phyloP scores from a whole-genome alignment of 495 filamentous ascomycete genomes.

The Daldinia bambusicola region DNA sequence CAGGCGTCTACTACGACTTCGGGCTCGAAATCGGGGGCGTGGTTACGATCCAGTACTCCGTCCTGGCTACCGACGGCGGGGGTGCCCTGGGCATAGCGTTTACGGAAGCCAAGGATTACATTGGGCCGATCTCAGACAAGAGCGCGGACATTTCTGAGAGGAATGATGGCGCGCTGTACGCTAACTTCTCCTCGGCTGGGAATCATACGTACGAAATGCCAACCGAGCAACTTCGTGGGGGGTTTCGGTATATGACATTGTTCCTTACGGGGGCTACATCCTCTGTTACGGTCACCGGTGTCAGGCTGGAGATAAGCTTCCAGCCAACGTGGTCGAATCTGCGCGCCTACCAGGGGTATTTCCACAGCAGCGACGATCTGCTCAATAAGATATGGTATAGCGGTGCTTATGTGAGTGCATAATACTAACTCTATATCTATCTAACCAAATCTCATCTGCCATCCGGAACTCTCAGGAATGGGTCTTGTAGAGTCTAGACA shows the following conservation, averaged over 20 bases:
- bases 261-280: constrained; percentile 58
- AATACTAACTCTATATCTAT: background rate
- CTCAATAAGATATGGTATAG: constrained; percentile 72
- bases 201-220: constrained; percentile 61
- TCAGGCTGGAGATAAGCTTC: constrained; percentile 64
- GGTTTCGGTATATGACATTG: constrained; percentile 68
- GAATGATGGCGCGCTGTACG: constrained; percentile 64
- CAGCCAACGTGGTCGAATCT: constrained; percentile 74
- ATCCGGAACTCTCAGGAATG: background rate
- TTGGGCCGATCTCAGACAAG: constrained; percentile 68
- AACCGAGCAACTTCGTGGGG: constrained; percentile 64
- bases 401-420: constrained; percentile 60
- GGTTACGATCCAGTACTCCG: constrained; percentile 60
- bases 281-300: constrained; percentile 53
- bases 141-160: constrained; percentile 64
- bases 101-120: constrained; percentile 70
- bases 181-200: constrained; percentile 60
- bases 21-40: constrained; percentile 69
- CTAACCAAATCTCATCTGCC: background rate
- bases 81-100: constrained; percentile 69
- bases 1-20: constrained; percentile 65
- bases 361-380: constrained; percentile 67
- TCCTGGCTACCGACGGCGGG: constrained; percentile 48
- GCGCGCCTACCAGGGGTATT: constrained; percentile 70
- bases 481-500: background rate